Base-by-base conservation (phyloP, 2,329 filamentous ascomycete genomes). In the Pseudodiploospora longispora region DNA sequence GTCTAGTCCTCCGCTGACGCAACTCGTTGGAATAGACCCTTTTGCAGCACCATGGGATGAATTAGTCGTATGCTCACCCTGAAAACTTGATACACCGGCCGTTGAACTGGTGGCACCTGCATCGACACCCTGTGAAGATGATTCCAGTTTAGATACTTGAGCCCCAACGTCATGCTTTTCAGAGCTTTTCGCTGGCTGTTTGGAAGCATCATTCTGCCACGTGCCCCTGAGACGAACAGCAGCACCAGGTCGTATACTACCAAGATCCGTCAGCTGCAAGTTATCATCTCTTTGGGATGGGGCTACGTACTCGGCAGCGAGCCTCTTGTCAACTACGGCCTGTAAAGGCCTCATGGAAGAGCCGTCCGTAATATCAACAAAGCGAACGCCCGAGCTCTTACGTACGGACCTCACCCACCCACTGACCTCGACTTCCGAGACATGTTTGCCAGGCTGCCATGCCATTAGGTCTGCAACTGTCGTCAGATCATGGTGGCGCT, bases 281-380 rank as follows among this genome's bases (percentile, higher is more conserved):
- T 44, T 29, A 34, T 47, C 35, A 34, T 12, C 9, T 30, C 40
- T 30, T 36, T 30, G 19, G 34, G 38, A 34, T 30, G 43, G 31
- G 49, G 49, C 50, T 55, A 60, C 82, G 61, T 74, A 94, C 87
- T 82, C 78, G 65, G 82, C 73, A 52, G 84, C 82, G 59, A 88
- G 74, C 38, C 76, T 72, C 51, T 85, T 83, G 43, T 79, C 79
- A 53, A 95, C 69, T 38, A 95, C 80, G 38, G 84, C 87, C 68
- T 98, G 93, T 44, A 97, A 64, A 29, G 87, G 73, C 49, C 82
- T 72, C 53, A 87, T 71, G 36, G 85, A 88, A 9, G 89, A 94
- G 37, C 93, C 93, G 70, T 98, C 93, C 8, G 84, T 83, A 42
- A 97, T 72, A 47, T 88, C 79, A 42, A 90, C 83, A 67, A 98